Conservation (phyloP, 2,329 filamentous ascomycete species). For the Diplodia corticola region DNA sequence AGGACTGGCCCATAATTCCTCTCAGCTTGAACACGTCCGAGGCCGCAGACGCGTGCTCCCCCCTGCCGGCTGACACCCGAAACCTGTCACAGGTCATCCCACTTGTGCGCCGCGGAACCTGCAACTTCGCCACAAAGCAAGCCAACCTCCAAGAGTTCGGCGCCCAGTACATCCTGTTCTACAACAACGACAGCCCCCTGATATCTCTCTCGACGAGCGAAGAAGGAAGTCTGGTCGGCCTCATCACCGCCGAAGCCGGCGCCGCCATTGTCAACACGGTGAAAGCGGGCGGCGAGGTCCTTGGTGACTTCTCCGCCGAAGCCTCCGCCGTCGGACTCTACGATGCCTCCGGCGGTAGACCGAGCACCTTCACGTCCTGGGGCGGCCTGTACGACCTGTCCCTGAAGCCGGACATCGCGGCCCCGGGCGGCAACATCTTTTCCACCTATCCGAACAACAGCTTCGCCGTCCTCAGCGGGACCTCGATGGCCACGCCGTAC, state of each 20-base stretch:
- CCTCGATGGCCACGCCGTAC: conserved; percentile 62
- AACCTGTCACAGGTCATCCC: conserved; percentile 60
- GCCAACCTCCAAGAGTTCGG: conserved; percentile 55
- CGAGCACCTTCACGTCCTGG: conserved; percentile 59
- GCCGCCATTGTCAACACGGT: conserved; percentile 15
- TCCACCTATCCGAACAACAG: conserved; percentile 55
- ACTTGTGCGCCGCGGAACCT: conserved; percentile 60
- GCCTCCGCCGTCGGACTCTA: conserved; percentile 4
- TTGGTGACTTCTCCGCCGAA: conserved; percentile 13
- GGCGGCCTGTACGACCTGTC: conserved; percentile 62
- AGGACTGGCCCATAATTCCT: conserved; percentile 42
- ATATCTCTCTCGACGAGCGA: conserved; percentile 25
- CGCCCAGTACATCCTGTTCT: conserved; percentile 62
- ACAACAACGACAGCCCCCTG: conserved; percentile 51
- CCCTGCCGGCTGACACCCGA: conserved; percentile 55
- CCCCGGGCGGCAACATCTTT: conserved; percentile 59
- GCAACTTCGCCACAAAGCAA: conserved; percentile 58
- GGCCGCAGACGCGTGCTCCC: conserved; percentile 53
- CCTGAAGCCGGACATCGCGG: conserved; percentile 58
- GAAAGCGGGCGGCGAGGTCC: neutral
- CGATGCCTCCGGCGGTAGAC: conserved; percentile 49
- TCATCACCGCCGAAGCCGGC: conserved; percentile 28
- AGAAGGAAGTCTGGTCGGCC: conserved; percentile 28
- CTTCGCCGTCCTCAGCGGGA: conserved; percentile 57
- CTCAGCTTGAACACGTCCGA: conserved; percentile 53